Percentiles rank a stretch among this genome's conserved stretches.
Conservation (phyloP, 225 moss, liverwort and hornwort genomes). For the Lunularia cruciata region DNA sequence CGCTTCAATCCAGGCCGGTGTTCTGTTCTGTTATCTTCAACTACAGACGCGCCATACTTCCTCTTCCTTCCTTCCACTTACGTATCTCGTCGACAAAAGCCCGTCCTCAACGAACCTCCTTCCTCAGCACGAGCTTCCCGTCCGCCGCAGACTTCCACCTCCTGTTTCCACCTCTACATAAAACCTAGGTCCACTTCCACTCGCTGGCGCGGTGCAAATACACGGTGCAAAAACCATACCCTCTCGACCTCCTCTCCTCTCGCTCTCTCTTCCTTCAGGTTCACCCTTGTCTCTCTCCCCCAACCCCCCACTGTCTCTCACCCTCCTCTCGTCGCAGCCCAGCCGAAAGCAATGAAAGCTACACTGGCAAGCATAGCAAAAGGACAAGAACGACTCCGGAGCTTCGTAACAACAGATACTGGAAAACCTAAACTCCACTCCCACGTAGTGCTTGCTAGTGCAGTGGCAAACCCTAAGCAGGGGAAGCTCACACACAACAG, state of each 20-base stretch:
- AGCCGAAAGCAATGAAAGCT: constrained; percentile 15
- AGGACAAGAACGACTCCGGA: not conserved
- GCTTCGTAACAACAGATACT: not conserved
- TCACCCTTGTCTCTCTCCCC: not conserved
- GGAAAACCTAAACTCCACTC: constrained; percentile 21
- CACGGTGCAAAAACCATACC: constrained; percentile 20
- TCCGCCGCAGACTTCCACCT: not conserved
- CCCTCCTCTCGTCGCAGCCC: constrained; percentile 11
- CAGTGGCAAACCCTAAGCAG: constrained; percentile 22
- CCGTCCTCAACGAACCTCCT: not conserved
- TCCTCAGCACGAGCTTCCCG: not conserved
- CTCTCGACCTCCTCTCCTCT: constrained; percentile 3
- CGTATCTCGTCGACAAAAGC: not conserved
- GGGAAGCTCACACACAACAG: not conserved
- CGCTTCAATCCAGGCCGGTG: too few relatives aligned
- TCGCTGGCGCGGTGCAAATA: constrained; percentile 12
- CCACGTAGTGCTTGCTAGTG: not conserved
- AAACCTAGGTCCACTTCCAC: constrained; percentile 13
- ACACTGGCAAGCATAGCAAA: constrained; percentile 10
- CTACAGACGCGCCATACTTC: constrained; percentile 14
- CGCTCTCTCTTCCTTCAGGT: not conserved
- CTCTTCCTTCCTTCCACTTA: too few relatives aligned
- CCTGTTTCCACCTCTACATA: not conserved
- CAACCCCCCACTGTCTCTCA: constrained; percentile 5
- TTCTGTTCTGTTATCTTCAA: too few relatives aligned